Conservation (phyloP, 352 stramenopile species). For the Phytophthora nicotianae region DNA sequence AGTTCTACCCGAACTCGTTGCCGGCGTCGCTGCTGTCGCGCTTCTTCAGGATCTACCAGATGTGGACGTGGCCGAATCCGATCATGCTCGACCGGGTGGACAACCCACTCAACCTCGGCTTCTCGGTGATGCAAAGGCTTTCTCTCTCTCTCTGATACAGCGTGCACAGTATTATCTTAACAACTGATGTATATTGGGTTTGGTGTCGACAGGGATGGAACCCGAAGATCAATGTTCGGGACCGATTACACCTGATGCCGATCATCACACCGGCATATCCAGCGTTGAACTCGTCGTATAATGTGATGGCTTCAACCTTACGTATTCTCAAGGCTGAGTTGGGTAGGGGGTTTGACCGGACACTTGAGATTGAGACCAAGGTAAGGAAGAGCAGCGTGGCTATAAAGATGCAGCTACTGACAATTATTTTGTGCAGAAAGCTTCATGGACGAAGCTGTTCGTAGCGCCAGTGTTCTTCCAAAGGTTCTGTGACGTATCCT, state of each 20-base stretch:
- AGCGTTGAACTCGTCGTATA: constrained; percentile 98
- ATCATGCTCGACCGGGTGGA: constrained; percentile 82
- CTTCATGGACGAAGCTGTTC: constrained; percentile 84
- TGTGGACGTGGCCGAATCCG: constrained; percentile 97
- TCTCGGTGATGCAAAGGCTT: constrained; percentile 57
- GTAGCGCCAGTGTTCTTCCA: constrained; percentile 70
- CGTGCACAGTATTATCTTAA: constrained; percentile 2
- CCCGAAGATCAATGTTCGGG: constrained; percentile 77
- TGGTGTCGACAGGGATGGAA: constrained; percentile 82
- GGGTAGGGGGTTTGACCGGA: constrained; percentile 57
- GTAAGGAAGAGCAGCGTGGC: constrained; percentile 29
- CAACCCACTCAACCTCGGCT: constrained; percentile 57
- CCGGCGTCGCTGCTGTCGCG: constrained; percentile 88
- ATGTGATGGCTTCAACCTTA: constrained; percentile 93
- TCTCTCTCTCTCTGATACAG: constrained; percentile 1
- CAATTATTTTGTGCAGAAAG: constrained; percentile 48
- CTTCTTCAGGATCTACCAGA: constrained; percentile 96
- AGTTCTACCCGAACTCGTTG: constrained; percentile 89
- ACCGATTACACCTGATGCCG: constrained; percentile 96
- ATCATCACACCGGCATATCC: constrained; percentile 99
- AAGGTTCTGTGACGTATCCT: constrained; percentile 45
- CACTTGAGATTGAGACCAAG: constrained; percentile 85
- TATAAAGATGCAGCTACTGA: not conserved
- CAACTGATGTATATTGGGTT: constrained; percentile 11
- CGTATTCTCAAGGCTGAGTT: constrained; percentile 93